These are phyloP conservation scores for Boletellus ananas DNA, from an alignment of 768 basidiomycete genomes.

Conservation along the genomic window DNA sequence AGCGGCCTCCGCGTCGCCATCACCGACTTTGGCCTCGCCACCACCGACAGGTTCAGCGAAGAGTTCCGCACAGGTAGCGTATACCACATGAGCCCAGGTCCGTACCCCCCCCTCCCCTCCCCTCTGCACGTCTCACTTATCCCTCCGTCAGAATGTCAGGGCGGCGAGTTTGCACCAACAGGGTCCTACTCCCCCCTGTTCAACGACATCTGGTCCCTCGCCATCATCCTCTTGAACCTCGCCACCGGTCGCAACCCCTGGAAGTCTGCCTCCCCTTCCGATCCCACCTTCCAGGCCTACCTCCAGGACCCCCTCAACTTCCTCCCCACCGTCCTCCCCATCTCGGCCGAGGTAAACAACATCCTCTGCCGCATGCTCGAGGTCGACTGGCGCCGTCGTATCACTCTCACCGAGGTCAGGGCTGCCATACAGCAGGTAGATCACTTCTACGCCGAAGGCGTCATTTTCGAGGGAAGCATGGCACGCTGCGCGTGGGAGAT, in stretches of 20 bases:
- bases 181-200: conserved; percentile 78
- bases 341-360: conserved; percentile 69
- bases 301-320: conserved; percentile 72
- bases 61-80: conserved; percentile 96
- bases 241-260: conserved; percentile 94
- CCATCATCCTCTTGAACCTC: conserved; percentile 94
- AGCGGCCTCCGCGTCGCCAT: conserved; percentile 74
- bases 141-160: conserved; percentile 70
- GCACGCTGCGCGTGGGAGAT: conserved; percentile 77
- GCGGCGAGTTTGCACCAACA: conserved; percentile 58
- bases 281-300: conserved; percentile 89
- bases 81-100: conserved; percentile 98
- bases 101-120: conserved; percentile 21
- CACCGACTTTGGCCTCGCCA: conserved; percentile 95
- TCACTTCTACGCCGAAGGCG: conserved; percentile 71
- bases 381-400: conserved; percentile 57
- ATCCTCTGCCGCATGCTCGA: conserved; percentile 72
- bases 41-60: conserved; percentile 75
- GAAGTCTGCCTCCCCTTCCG: conserved; percentile 79
- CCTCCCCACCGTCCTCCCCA: conserved; percentile 80
- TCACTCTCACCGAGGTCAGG: conserved; percentile 48
- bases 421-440: conserved; percentile 51
- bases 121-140: conserved; percentile 19
- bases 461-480: conserved; percentile 77
- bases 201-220: conserved; percentile 96